Evolutionary conservation across 202 grass and related monocot species (phyloP).

Genomic region (Zizania palustris): DNA sequence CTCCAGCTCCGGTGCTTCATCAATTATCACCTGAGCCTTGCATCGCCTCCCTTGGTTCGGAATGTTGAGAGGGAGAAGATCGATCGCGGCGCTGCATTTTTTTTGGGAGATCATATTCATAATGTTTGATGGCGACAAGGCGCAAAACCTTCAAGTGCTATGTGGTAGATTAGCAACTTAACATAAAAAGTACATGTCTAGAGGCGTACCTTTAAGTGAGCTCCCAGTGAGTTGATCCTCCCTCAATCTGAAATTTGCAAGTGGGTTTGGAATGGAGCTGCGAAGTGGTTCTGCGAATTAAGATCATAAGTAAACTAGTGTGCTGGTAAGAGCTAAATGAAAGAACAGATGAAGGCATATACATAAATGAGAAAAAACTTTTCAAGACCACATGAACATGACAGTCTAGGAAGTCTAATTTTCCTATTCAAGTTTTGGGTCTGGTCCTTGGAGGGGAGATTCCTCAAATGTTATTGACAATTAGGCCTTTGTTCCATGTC

Average conservation of each 20-base stretch:
- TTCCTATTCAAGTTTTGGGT: neutral
- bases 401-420: constrained; percentile 3
- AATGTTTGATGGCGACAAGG: neutral
- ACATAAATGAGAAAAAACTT: constrained; percentile 14
- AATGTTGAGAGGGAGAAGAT: constrained; percentile 95
- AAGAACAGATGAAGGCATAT: constrained; percentile 12
- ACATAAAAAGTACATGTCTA: constrained; percentile 29
- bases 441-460: neutral
- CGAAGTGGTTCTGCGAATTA: constrained; percentile 68
- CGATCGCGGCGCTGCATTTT: constrained; percentile 82
- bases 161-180: constrained; percentile 30
- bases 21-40: constrained; percentile 76
- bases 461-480: neutral
- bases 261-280: constrained; percentile 76
- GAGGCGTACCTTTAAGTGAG: constrained; percentile 73
- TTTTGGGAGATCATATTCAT: constrained; percentile 30
- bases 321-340: constrained; percentile 33
- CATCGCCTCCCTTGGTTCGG: constrained; percentile 84
- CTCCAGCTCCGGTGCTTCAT: constrained; percentile 31
- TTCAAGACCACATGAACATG: neutral
- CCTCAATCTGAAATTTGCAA: constrained; percentile 80
- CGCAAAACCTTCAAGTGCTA: constrained; percentile 3
- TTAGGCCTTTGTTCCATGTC: neutral
- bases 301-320: constrained; percentile 40
- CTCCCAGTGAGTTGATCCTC: constrained; percentile 93